Base-by-base conservation (phyloP, 345 rosid genomes). In the Mangifera indica region DNA sequence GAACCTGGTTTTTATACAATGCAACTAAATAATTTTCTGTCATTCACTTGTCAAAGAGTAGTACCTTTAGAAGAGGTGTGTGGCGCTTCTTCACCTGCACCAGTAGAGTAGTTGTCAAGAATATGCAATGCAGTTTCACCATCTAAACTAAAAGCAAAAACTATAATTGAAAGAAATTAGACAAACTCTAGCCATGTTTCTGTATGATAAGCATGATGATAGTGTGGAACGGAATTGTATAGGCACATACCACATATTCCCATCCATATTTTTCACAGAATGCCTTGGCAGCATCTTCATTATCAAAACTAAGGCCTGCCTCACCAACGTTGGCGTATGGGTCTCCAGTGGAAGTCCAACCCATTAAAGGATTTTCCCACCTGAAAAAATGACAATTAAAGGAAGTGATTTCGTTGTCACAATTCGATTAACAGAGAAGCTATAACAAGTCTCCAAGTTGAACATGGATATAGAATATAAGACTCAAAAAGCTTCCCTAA, bases 321-420 rank as follows among this genome's bases (percentile, higher is more conserved):
- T 95, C 99, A 34, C 98, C 99, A 29, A 95, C 99, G 86, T 95
- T 80, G 34, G 97, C 91, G 74, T 95, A 95, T 26, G 99, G 96
- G 14, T 95, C 98, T 22, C 99, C 99, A 7, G 99, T 92, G 21
- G 99, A 95, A 74, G 97, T 95, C 98, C 99, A 95, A 17, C 98
- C 97, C 98, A 95, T 95, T 89, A 92, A 83, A 32, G 99, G 97
- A 79, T 95, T 92, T 86, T 95, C 98, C 98, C 98, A 95, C 87
- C 98, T 95, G 25, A 66, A 59, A 53, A 70, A 10, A 7, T 49
- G 26, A 15, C 22, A 44, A 56, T 22, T 4, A 46, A 11, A 57
- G 26, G 20, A 70, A 20, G 25, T 44, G 25, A 29, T 20, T 67
- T 11, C 46, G 5, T 40, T 1, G n/a, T 0, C 32, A 14, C 32